Conservation (phyloP, 169 alveolate species). For the Cryptosporidium canis region DNA sequence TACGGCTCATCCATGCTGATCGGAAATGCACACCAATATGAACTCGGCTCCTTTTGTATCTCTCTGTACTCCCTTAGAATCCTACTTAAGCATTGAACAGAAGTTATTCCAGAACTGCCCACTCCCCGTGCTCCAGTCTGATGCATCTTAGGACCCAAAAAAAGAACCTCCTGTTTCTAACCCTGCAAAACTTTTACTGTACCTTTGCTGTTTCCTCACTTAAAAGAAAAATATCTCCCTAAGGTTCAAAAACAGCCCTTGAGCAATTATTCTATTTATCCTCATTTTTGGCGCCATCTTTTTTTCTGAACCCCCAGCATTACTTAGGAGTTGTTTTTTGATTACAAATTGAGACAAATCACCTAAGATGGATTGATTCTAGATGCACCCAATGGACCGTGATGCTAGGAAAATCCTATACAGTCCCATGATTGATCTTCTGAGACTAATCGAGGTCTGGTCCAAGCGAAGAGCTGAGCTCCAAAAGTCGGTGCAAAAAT, state of each 20-base stretch:
- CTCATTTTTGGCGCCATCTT: background rate
- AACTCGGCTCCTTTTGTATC: constrained; percentile 76
- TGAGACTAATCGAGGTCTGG: constrained; percentile 54
- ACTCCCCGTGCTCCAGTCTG: constrained; percentile 59
- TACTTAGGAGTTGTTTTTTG: background rate
- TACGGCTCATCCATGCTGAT: constrained; percentile 83
- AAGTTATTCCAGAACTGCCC: constrained; percentile 29
- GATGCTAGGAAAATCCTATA: background rate
- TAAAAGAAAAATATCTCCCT: background rate
- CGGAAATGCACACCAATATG: constrained; percentile 73
- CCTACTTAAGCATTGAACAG: constrained; percentile 78
- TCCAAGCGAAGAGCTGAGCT: background rate
- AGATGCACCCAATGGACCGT: background rate
- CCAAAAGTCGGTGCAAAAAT: constrained; percentile 24
- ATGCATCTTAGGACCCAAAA: constrained; percentile 23
- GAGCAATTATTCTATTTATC: background rate
- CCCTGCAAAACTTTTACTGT: background rate
- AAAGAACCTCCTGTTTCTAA: background rate
- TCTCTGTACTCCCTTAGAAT: constrained; percentile 78
- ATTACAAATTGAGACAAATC: background rate
- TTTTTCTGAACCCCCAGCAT: background rate
- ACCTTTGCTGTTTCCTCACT: background rate
- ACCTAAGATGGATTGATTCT: background rate
- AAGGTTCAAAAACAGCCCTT: background rate
- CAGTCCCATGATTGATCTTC: constrained; percentile 2